Conservation (phyloP, 139 green algal species). For the Asterochloris sp. region DNA sequence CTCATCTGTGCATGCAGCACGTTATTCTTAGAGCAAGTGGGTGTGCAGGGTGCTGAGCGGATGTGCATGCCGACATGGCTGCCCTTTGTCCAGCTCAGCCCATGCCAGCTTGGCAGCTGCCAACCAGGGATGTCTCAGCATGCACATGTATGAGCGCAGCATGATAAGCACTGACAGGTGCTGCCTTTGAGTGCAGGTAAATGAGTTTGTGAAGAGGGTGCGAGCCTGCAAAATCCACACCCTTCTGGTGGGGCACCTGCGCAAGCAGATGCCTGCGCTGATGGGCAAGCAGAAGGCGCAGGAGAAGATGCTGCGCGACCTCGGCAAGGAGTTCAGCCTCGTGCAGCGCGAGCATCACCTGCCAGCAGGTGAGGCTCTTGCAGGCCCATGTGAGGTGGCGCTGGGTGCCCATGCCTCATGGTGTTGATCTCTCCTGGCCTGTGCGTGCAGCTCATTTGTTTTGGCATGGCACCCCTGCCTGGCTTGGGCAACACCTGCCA, state of each 20-base stretch:
- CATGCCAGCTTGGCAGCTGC: no score
- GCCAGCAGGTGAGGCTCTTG: conserved; percentile 37
- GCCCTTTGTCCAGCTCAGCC: no score
- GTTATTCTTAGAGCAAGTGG: no score
- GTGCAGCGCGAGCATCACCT: conserved; percentile 91
- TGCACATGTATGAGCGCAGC: not conserved
- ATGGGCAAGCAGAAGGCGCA: conserved; percentile 83
- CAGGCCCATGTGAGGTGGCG: no score
- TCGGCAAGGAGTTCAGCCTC: conserved; percentile 66
- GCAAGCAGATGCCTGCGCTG: conserved; percentile 84
- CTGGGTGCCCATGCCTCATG: no score
- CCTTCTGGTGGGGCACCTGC: conserved; percentile 81
- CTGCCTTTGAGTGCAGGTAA: conserved; percentile 52
- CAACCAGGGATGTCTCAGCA: not conserved
- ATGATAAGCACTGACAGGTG: not conserved
- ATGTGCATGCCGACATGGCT: no score
- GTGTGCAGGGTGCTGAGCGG: no score
- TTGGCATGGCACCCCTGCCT: no score
- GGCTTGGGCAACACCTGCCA: no score
- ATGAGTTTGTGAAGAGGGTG: conserved; percentile 98
- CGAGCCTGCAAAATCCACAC: conserved; percentile 89
- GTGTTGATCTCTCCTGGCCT: no score
- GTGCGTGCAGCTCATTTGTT: no score
- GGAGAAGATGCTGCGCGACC: conserved; percentile 62
- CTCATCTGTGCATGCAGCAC: no score